These are phyloP conservation scores for Diaporthe citrichinensis DNA, from an alignment of 2,329 filamentous ascomycete species.

Conservation along the genomic window DNA sequence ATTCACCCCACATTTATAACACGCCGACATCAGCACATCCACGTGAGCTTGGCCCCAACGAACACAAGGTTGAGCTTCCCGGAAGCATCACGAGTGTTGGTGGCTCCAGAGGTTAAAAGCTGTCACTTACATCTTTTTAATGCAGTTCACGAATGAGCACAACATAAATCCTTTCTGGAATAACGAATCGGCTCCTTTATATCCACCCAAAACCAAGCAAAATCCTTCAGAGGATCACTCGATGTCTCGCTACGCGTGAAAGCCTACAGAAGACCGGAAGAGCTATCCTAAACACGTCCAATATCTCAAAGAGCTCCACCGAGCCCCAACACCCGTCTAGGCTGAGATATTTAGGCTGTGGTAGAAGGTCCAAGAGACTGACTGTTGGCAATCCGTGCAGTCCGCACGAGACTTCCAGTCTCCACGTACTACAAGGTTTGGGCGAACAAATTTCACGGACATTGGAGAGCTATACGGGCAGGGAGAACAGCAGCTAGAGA, in stretches of 20 bases:
- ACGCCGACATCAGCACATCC: background rate
- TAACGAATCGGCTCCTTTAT: background rate
- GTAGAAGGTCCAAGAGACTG: background rate
- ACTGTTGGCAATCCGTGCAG: background rate
- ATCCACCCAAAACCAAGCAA: background rate
- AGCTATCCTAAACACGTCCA: background rate
- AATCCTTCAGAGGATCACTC: background rate
- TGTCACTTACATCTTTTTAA: background rate
- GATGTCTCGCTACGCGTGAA: background rate
- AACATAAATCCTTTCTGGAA: background rate
- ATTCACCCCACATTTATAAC: background rate
- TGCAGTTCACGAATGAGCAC: background rate
- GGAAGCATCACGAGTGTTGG: background rate
- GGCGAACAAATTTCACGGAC: background rate
- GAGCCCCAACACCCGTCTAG: background rate
- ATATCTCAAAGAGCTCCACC: background rate
- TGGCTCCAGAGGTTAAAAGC: background rate
- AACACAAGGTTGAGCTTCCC: conserved; percentile 1
- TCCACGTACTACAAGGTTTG: background rate
- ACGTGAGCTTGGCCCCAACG: background rate
- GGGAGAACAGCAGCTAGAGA: background rate
- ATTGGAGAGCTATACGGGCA: background rate
- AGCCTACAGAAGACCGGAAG: background rate
- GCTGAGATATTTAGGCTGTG: background rate
- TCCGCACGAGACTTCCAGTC: background rate